A percentile compares a stretch with the other conserved stretches of the same genome.
phyloP scores from a whole-genome alignment of 2,329 filamentous ascomycete species.

The Plenodomus lindquistii region DNA sequence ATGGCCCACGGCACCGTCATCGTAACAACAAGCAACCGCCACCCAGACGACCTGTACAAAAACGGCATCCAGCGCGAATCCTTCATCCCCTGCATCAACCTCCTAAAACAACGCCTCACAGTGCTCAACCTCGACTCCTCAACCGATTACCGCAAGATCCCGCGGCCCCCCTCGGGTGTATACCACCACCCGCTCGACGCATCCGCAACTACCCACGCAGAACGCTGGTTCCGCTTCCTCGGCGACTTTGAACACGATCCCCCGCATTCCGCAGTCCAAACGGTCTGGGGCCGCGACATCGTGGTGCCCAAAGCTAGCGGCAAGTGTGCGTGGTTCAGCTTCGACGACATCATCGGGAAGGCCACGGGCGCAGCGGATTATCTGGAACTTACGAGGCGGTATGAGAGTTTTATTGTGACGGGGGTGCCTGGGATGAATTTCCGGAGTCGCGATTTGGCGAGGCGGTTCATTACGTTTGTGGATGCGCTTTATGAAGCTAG shows the following conservation, averaged over 20 bases:
- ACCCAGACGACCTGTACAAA: constrained; percentile 94
- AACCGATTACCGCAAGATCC: constrained; percentile 97
- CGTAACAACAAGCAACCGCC: constrained; percentile 95
- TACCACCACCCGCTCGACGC: constrained; percentile 87
- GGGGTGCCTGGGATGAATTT: constrained; percentile 91
- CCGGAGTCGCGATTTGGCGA: constrained; percentile 80
- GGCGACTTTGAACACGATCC: constrained; percentile 78
- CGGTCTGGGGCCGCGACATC: constrained; percentile 92
- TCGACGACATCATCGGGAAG: constrained; percentile 85
- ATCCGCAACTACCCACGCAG: constrained; percentile 76
- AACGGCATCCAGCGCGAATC: constrained; percentile 96
- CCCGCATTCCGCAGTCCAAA: constrained; percentile 77
- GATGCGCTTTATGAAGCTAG: constrained; percentile 88
- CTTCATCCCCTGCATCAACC: constrained; percentile 92
- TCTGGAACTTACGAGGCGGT: constrained; percentile 84
- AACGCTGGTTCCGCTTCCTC: constrained; percentile 95
- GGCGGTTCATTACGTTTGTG: constrained; percentile 96
- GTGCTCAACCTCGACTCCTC: constrained; percentile 94
- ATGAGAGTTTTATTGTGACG: constrained; percentile 90
- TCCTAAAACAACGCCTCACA: constrained; percentile 80
- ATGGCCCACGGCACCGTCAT: constrained; percentile 98
- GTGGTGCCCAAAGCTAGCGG: constrained; percentile 86
- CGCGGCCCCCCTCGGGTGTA: constrained; percentile 86
- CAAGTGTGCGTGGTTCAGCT: constrained; percentile 86
- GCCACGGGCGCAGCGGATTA: constrained; percentile 95